Evolutionary conservation across 2,329 filamentous ascomycete species (phyloP), one percentile per base, ranked within the genome.

Genomic region (Knoxdaviesia capensis): DNA sequence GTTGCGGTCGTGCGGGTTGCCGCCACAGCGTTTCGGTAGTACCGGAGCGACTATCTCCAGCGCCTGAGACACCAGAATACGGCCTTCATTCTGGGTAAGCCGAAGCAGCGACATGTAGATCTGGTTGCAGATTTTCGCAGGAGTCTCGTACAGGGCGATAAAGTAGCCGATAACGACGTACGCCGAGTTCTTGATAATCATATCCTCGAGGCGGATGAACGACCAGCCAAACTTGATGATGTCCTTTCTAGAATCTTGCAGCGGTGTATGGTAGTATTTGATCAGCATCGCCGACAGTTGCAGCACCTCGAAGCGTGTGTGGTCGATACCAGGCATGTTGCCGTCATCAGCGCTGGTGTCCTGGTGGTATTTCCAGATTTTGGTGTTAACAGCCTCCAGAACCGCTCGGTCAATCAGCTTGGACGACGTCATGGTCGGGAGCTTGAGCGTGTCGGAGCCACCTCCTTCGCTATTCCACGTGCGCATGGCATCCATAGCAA

Each of bases 151-250:
- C 48, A 92, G 82, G 1, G 85, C 84, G 51, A 98, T 94, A 62
- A 98, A 98, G 59, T 94, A 98, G 3, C 84, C 86, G 46, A 98
- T 92, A 5, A 98, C 76, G 5, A 94, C 88, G 52, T 98, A 98
- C 3, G 90, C 87, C 1, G 88, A 90, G 56, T 96, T 90, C 59
- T 98, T 98, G 65, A 96, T 98, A 64, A 98, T 94, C 44, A 94
- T 83, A 57, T 99, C 90, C 54, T 99, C 92, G n/a, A 98, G 71
- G 29, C 84, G 77, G 52, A 98, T 98, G 55, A 94, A 96, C 11
- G 87, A 94, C 90, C 90, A 99, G 3, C 86, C 87, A 59, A 96
- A 98, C 60, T 94, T 96, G 54, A 98, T 98, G 47, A 98, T 88
- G 48, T 98, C 90, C 59, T 98, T 98, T 34, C 92, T 77, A 3